Evolutionary conservation across 345 rosid species (phyloP), one percentile per base, ranked within the genome.

Genomic region (Syzygium aqueum): DNA sequence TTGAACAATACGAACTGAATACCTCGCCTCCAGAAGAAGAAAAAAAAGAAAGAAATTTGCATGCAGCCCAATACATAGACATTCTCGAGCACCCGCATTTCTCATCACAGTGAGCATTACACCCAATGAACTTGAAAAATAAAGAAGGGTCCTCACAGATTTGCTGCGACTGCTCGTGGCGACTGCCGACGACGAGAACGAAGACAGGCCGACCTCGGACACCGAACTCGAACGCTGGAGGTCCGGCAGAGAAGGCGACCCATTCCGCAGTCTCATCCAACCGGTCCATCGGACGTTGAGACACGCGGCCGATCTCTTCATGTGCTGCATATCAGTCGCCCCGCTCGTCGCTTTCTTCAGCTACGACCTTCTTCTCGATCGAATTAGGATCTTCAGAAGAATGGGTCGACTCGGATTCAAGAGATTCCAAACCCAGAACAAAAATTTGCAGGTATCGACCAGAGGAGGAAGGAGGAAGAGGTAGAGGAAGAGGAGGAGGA

Each of bases 261-360:
- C 89, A 83, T 51, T 61, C 11, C 77, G 86, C 23, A 85, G 50
- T 59, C 49, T 84, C 63, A 53, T 61, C 73, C 67, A 73, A 87
- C 17, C 12, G 30, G 67, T 3, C 85, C 85, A 53, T 51, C 85
- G 63, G 53, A 49, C 57, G 73, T 37, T 53, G 28, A 33, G 22
- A 57, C 77, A 86, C 53, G 52, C 84, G 51, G 25, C 65, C 27
- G 89, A 87, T 85, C 89, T 84, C 84, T 56, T 63, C 28, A 84
- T 17, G 27, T 27, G 83, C 59, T 87, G 86, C 89, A 87, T 33
- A 37, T 37, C 80, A 9, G 13, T 37, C 49, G 80, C 80, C 10
- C 10, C 25, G 5, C 49, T 73, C 80, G 80, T 73, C 2, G 11
- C 80, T 73, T 19, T 10, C 25, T 33, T 73, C 80, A 9, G 25